Base-by-base conservation (phyloP, 345 rosid genomes). In the Ricinus communis region DNA sequence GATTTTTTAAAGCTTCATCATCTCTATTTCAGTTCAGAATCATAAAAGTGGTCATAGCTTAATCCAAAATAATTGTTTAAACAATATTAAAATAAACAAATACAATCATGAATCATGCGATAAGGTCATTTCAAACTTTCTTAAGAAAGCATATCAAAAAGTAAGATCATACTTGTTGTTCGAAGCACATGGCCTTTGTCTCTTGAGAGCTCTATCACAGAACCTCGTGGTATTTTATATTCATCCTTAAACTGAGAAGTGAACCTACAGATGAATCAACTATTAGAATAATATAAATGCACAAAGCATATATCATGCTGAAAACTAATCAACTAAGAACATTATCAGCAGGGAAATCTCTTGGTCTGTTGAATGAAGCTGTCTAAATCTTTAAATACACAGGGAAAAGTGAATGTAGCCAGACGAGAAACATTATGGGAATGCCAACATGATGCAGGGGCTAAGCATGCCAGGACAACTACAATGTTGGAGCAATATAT, bases 181-280 rank as follows among this genome's bases (percentile, higher is more conserved):
- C 73, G 75, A 73, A 90, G 90, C 24, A 88, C 75, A 68, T 88
- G 70, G 72, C 91, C 93, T 19, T 62, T 85, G 62, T 90, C 93
- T 81, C 80, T 83, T 38, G 93, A 80, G 74, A 94, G 82, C 68
- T 87, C 91, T 71, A 94, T 90, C 52, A 80, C 83, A 33, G 96
- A 85, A 71, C 90, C 87, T 41, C 77, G 82, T n/a, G 98, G 96
- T 64, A 91, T 87, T 76, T 91, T 91, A 67, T 79, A 84, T 71
- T 94, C 98, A 80, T 94, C 98, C 82, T 90, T 91, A 83, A 94
- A 94, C 77, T 80, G 91, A 65, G 88, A 82, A 77, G 91, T 87
- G 66, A 94, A 91, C 82, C 97, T 94, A 77, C 81, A 81, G 13
- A 24, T 46, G 36, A 8, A 55, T 53, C 62, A 27, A 22, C 36